These are phyloP conservation scores for Melastoma malabathricum DNA, from an alignment of 345 rosid species.

Conservation along the genomic window DNA sequence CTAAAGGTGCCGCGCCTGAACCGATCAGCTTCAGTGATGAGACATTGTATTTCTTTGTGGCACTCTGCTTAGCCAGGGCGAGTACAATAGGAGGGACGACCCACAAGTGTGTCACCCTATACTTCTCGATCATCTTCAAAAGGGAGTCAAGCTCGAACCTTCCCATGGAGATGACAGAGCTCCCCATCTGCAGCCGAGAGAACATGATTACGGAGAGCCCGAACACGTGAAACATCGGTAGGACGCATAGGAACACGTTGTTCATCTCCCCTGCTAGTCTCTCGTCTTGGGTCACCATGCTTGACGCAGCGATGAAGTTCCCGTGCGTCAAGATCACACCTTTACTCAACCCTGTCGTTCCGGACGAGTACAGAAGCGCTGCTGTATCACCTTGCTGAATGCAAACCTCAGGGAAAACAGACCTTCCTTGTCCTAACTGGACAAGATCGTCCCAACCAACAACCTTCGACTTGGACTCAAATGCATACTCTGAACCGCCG, in stretches of 20 bases:
- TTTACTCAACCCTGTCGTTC: slow-evolving; percentile 78
- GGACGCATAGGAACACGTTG: slow-evolving; percentile 38
- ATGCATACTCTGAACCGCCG: slow-evolving; percentile 4
- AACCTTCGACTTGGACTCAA: slow-evolving; percentile 15
- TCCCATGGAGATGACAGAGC: slow-evolving; percentile 43
- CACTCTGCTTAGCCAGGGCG: slow-evolving; percentile 59
- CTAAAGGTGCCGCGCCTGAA: slow-evolving; percentile 85
- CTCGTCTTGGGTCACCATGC: slow-evolving; percentile 34
- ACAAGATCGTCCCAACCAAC: slow-evolving; percentile 34
- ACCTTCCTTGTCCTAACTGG: slow-evolving; percentile 21
- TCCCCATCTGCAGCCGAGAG: slow-evolving; percentile 55
- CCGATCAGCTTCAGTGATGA: slow-evolving; percentile 57
- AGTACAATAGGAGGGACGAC: slow-evolving; percentile 76
- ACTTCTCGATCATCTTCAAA: slow-evolving; percentile 43
- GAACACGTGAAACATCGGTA: slow-evolving; percentile 93
- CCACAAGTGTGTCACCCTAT: slow-evolving; percentile 60
- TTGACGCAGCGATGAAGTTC: slow-evolving; percentile 60
- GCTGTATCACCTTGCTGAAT: slow-evolving; percentile 58
- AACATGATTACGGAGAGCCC: slow-evolving; percentile 41
- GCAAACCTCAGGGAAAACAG: slow-evolving; percentile 23
- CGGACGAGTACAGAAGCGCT: slow-evolving; percentile 67
- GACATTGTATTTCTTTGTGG: slow-evolving; percentile 47
- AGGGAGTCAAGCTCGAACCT: slow-evolving; percentile 50
- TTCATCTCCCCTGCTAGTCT: slow-evolving; percentile 40
- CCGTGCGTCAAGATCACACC: slow-evolving; percentile 74